Evolutionary conservation across 768 basidiomycete species (phyloP).

Genomic region (Russula vinacea): DNA sequence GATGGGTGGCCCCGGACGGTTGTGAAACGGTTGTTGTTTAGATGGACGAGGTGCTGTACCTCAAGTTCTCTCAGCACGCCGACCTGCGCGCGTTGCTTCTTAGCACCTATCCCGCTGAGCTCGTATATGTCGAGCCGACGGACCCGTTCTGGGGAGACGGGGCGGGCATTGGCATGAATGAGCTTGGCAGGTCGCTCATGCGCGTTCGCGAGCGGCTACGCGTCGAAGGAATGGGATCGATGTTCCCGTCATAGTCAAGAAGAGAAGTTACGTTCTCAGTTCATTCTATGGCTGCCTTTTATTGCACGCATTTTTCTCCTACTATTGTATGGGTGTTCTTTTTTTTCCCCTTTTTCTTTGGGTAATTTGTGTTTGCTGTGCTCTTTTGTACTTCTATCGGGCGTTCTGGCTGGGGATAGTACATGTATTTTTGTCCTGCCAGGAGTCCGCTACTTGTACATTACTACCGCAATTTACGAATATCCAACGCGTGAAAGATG

Average conservation of each 20-base stretch:
- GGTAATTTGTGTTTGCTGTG: not conserved
- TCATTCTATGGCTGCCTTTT: no score
- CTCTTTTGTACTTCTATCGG: no score
- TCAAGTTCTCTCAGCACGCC: constrained; percentile 71
- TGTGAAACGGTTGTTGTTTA: not conserved
- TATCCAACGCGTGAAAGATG: no score
- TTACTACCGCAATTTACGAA: no score
- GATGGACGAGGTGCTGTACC: constrained; percentile 56
- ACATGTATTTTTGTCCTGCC: no score
- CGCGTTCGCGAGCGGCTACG: constrained; percentile 51
- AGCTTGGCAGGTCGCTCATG: constrained; percentile 59
- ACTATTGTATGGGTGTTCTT: not conserved
- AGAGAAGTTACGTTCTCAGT: not conserved
- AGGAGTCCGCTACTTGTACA: no score
- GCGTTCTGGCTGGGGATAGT: no score
- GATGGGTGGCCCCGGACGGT: not conserved
- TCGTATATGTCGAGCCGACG: constrained; percentile 48
- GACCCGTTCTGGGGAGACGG: constrained; percentile 71
- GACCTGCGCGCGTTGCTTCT: constrained; percentile 54
- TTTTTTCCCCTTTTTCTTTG: not conserved
- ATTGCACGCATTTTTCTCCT: no score
- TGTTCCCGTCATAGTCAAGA: no score
- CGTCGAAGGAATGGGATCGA: constrained; percentile 29
- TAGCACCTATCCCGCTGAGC: constrained; percentile 45
- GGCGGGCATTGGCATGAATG: constrained; percentile 51